These are phyloP conservation scores for Dalbergia cultrata DNA, from an alignment of 306 rosid species.

Conservation along the genomic window DNA sequence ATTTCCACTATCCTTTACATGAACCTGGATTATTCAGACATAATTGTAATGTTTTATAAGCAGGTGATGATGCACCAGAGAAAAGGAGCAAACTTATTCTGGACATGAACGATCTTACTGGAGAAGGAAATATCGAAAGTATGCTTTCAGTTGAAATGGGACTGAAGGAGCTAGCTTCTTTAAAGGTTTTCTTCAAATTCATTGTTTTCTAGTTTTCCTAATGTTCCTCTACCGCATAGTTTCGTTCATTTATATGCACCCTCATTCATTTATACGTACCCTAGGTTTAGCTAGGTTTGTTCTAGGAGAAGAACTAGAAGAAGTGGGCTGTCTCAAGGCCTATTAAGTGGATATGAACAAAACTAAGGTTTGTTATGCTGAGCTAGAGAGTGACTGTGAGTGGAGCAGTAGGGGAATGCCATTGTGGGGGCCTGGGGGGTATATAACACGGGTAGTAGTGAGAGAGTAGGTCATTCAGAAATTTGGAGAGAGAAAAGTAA, in stretches of 20 bases:
- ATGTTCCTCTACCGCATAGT: neutral
- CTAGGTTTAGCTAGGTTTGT: no score
- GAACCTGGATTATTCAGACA: slow-evolving; percentile 22
- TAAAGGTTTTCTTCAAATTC: slow-evolving; percentile 69
- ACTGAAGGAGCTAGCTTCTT: slow-evolving; percentile 86
- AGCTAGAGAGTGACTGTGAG: no score
- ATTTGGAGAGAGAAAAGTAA: no score
- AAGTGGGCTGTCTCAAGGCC: no score
- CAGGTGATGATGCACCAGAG: slow-evolving; percentile 78
- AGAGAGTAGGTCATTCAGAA: no score
- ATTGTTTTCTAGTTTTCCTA: slow-evolving; percentile 39
- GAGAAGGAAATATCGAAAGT: slow-evolving; percentile 97
- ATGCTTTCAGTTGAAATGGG: slow-evolving; percentile 99
- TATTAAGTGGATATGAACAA: no score
- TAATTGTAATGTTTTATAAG: slow-evolving; percentile 47
- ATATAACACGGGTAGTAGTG: no score
- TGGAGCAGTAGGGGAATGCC: no score
- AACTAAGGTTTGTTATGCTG: no score
- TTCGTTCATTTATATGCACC: neutral
- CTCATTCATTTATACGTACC: neutral
- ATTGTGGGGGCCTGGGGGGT: no score
- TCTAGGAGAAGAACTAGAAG: no score
- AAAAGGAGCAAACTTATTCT: slow-evolving; percentile 74
- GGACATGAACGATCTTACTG: slow-evolving; percentile 87
- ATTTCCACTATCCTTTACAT: slow-evolving; percentile 29